Evolutionary conservation across 305 asterid species (phyloP), one percentile per base, ranked within the genome.

Genomic region (Fraxinus nigra): DNA sequence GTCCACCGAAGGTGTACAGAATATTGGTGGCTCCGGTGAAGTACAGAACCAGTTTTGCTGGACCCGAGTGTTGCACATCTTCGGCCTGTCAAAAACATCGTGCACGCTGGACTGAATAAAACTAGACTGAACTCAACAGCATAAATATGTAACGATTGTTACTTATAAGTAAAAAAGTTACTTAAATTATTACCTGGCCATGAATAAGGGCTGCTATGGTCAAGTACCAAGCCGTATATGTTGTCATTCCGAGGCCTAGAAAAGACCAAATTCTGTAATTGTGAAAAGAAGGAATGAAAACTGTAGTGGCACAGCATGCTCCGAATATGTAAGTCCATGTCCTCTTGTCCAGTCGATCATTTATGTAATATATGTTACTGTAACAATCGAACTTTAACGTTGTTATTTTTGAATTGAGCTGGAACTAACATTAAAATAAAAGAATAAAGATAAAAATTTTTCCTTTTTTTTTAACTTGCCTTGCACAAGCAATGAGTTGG

Each of bases 1-100:
- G 98, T 30, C 98, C 98, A 40, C 98, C 98, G 78, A 95, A 95
- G 76, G 98, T 95, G 86, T 95, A 95, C 8, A 95, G 91, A 26
- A 95, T 90, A 88, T 95, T 95, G 81, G 98, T 95, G 79, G 98
- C 98, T 18, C 98, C 98, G 82, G 98, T 95, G 90, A 95, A 95
- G 90, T 95, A 95, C 30, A 92, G 86, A 79, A 95, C 97, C 84
- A 88, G 74, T 85, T 90, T 95, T 51, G 84, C 81, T 4, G 98
- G 98, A 38, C 93, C 97, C 28, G 97, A 76, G 90, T 95, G 98
- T 79, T 84, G 87, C 67, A 95, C 98, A 80, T 83, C 92, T 54
- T 87, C 92, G 40, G 63, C 90, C 98, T 95, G 75, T 73, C 79
- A 37, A n/a, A 5, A 37, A 35, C 20, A 13, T 38, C 37, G 20